A percentile compares a stretch with the other conserved stretches of the same genome.
Evolutionary conservation across 139 green algal species (phyloP).

Genomic region (Astrephomene gubernaculifera): DNA sequence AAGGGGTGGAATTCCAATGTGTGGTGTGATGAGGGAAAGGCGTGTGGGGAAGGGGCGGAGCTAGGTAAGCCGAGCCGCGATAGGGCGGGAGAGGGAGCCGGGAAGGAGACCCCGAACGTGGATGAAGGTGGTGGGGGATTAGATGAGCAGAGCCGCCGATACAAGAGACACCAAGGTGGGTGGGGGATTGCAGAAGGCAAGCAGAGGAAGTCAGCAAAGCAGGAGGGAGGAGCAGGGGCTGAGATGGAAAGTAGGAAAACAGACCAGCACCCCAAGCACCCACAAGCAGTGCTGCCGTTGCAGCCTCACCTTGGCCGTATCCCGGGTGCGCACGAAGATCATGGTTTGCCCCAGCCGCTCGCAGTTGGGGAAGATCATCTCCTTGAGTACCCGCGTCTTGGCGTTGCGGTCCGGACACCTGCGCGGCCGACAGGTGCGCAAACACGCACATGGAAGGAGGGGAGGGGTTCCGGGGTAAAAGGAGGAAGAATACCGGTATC

Average conservation of each 20-base stretch:
- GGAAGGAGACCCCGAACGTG: too few relatives aligned
- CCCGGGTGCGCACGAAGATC: constrained; percentile 93
- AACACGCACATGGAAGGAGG: neutral
- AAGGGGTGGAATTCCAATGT: too few relatives aligned
- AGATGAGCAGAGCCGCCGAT: too few relatives aligned
- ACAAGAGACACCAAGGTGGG: too few relatives aligned
- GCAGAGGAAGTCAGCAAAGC: neutral
- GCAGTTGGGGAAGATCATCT: constrained; percentile 94
- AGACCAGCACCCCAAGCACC: neutral
- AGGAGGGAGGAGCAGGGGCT: neutral
- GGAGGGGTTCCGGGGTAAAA: neutral
- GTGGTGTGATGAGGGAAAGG: too few relatives aligned
- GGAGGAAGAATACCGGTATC: too few relatives aligned
- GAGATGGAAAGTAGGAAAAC: neutral
- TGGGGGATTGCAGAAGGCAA: too few relatives aligned
- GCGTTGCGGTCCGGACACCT: constrained; percentile 77
- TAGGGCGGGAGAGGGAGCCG: too few relatives aligned
- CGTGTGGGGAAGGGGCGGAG: too few relatives aligned
- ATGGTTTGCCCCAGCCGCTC: constrained; percentile 99
- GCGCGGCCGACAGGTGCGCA: neutral
- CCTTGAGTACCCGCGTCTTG: constrained; percentile 91
- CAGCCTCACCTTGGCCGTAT: constrained; percentile 64
- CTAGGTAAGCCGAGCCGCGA: too few relatives aligned
- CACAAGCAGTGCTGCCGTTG: neutral
- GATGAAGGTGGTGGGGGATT: too few relatives aligned